Evolutionary conservation across 345 rosid genomes (phyloP), one percentile per base, ranked within the genome.

Genomic region (Laguncularia racemosa): DNA sequence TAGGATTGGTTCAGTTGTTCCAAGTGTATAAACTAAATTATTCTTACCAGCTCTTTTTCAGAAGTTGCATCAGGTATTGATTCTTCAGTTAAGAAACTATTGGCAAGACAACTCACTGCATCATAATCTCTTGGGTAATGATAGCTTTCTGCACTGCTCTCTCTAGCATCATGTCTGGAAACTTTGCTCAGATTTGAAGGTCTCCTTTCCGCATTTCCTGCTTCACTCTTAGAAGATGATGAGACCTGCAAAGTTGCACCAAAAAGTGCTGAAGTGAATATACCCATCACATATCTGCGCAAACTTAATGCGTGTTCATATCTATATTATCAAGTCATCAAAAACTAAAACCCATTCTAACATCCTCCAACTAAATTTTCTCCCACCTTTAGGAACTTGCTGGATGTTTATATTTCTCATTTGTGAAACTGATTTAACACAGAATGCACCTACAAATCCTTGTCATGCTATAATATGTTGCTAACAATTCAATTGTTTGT

Each of bases 31-130:
- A 2, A 26, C 23, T 47, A 46, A 68, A 14, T 17, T 62, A 51
- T 45, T 67, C 71, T 17, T 65, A 89, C 97, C 78, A 78, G 74
- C 59, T 89, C 95, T 69, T 93, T 89, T 81, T 93, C 99, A 38
- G 96, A 86, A 66, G 73, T 67, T 53, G 91, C 83, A 80, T 86
- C 91, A 1, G 81, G 80, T 16, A 43, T 40, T 46, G 52, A 56
- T 12, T 78, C 93, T 13, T 76, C 90, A 9, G 43, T 16, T 52
- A 68, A 62, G 9, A 75, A 75, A 58, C 77, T 57, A 63, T 75
- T 78, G n/a, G 84, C 76, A 46, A 76, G 58, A 58, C 54, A 67
- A 56, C 61, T 62, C 55, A 76, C 18, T 3, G 70, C 68, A 70
- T 78, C 71, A 61, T 73, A 68, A 2, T 74, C 79, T 50, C 62